phyloP scores from a whole-genome alignment of 23 red algal genomes.

The Gracilaria vermiculophylla region DNA sequence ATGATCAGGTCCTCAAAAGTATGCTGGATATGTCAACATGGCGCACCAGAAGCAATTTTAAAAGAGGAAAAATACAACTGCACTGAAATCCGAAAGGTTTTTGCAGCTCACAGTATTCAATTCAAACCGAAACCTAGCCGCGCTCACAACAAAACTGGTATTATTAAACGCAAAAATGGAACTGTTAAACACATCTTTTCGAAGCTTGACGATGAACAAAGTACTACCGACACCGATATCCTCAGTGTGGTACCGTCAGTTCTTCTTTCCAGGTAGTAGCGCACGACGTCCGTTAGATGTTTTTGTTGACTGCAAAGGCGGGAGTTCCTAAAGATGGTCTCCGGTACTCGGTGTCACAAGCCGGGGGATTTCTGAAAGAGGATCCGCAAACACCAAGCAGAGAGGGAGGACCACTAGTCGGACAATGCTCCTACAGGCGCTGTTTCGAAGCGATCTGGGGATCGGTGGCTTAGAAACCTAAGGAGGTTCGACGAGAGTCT shows the following conservation, averaged over 20 bases:
- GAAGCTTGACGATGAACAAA: conserved; percentile 21
- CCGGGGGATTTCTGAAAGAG: no score
- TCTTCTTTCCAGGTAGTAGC: conserved; percentile 1
- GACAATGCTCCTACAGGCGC: no score
- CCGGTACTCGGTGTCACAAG: no score
- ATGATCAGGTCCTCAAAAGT: not conserved
- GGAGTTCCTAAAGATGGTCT: no score
- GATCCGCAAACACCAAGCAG: no score
- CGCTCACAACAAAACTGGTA: conserved; percentile 5
- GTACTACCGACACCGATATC: not conserved
- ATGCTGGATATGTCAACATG: conserved; percentile 31
- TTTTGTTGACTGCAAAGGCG: no score
- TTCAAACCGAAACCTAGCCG: conserved; percentile 27
- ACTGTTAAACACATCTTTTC: not conserved
- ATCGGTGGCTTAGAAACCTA: no score
- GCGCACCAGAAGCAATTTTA: not conserved
- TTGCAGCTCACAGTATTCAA: not conserved
- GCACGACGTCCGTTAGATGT: not conserved
- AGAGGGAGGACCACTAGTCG: no score
- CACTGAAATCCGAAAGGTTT: not conserved
- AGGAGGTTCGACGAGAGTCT: no score
- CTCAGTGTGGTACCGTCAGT: not conserved
- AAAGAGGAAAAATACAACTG: conserved; percentile 17
- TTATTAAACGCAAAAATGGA: conserved; percentile 1
- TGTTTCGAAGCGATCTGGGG: no score